Evolutionary conservation across 2,329 filamentous ascomycete species (phyloP).

Genomic region (Ophiocordyceps sinensis): DNA sequence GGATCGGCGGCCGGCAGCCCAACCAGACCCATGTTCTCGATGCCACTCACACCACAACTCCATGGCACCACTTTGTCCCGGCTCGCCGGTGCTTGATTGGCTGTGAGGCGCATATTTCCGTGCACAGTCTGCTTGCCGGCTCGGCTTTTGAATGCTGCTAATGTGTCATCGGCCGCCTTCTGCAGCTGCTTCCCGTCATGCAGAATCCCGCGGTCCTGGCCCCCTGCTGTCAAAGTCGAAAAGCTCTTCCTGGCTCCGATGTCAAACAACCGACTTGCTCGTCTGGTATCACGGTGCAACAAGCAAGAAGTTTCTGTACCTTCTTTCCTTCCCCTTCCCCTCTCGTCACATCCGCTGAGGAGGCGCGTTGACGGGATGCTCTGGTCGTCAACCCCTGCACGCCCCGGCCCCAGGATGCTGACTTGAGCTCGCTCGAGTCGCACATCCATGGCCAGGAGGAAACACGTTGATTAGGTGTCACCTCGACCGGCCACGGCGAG

Average conservation of each 20-base stretch:
- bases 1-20: background rate
- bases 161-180: background rate
- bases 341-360: background rate
- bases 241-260: background rate
- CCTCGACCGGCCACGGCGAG: background rate
- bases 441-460: background rate
- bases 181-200: conserved; percentile 1
- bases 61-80: background rate
- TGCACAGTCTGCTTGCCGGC: background rate
- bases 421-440: background rate
- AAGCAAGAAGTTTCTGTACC: background rate
- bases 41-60: background rate
- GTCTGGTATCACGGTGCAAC: background rate
- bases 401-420: background rate
- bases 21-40: background rate
- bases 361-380: background rate
- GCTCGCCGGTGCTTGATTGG: background rate
- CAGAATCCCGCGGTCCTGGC: conserved; percentile 1
- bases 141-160: conserved; percentile 2
- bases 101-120: background rate
- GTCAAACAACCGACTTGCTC: conserved; percentile 2
- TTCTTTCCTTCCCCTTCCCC: background rate
- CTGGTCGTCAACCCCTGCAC: background rate
- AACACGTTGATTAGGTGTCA: conserved; percentile 1
- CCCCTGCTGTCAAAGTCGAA: conserved; percentile 2